phyloP scores from a whole-genome alignment of 495 filamentous ascomycete species.

The Amphirosellinia nigrospora region DNA sequence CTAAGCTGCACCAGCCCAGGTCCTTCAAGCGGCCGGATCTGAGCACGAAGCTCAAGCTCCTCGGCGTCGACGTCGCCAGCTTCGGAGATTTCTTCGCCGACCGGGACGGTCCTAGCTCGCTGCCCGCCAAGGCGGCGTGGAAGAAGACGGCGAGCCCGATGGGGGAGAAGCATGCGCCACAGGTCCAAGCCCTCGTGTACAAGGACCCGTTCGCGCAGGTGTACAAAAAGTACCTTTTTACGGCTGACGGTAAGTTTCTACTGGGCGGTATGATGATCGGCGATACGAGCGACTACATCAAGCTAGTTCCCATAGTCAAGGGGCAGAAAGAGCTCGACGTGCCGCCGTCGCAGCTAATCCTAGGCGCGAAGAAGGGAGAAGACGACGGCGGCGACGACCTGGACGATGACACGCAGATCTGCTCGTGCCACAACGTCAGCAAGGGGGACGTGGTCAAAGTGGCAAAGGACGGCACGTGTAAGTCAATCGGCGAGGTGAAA shows the following conservation, averaged over 20 bases:
- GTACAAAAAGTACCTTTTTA: conserved; percentile 97
- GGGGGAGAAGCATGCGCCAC: conserved; percentile 52
- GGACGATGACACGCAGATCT: conserved; percentile 88
- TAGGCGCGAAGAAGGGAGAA: conserved; percentile 77
- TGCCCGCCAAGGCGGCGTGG: conserved; percentile 61
- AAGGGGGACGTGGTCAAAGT: conserved; percentile 80
- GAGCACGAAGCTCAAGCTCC: conserved; percentile 91
- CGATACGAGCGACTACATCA: conserved; percentile 92
- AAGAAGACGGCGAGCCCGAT: conserved; percentile 37
- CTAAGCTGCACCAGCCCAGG: conserved; percentile 70
- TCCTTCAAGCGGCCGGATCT: conserved; percentile 86
- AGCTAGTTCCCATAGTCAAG: conserved; percentile 93
- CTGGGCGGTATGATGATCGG: conserved; percentile 99
- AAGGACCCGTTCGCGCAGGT: conserved; percentile 93
- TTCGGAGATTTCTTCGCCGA: conserved; percentile 98
- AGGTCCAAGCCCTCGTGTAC: conserved; percentile 87
- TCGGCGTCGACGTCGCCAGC: conserved; percentile 93
- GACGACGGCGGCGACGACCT: conserved; percentile 54
- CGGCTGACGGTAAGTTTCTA: conserved; percentile 88
- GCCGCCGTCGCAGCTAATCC: conserved; percentile 86
- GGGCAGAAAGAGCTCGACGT: conserved; percentile 82
- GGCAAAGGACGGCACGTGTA: conserved; percentile 84
- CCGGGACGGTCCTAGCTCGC: conserved; percentile 78
- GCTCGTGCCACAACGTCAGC: conserved; percentile 94
- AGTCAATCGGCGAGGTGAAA: conserved; percentile 85